Evolutionary conservation across 2,329 filamentous ascomycete species (phyloP).

Genomic region (Helicocarpus griseus): DNA sequence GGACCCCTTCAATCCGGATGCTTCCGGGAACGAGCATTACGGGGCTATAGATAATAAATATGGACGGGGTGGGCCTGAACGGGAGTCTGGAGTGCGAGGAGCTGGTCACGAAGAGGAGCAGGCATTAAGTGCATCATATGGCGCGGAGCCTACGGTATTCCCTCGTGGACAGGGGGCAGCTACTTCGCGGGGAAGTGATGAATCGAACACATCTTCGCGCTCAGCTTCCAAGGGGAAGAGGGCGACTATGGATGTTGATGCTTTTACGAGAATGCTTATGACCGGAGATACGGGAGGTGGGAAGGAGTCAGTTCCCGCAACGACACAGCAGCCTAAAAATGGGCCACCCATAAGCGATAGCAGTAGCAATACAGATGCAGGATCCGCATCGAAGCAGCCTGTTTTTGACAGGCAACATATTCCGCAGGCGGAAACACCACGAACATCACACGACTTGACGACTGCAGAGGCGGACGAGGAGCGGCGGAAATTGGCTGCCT

Average conservation of each 20-base stretch:
- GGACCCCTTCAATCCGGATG: constrained; percentile 32
- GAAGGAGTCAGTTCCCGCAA: constrained; percentile 6
- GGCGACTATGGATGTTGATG: constrained; percentile 60
- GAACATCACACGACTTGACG: constrained; percentile 50
- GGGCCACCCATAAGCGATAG: not conserved
- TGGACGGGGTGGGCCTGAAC: not conserved
- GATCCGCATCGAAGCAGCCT: not conserved
- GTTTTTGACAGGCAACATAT: constrained; percentile 13
- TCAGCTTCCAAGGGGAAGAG: constrained; percentile 15
- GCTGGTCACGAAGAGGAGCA: not conserved
- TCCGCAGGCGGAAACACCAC: constrained; percentile 39
- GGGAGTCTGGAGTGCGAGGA: not conserved
- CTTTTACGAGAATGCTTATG: constrained; percentile 66
- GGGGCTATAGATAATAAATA: constrained; percentile 17
- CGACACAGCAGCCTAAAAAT: not conserved
- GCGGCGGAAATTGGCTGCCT: constrained; percentile 18
- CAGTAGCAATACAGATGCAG: constrained; percentile 3
- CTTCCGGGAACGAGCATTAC: constrained; percentile 18
- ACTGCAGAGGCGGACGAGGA: constrained; percentile 45
- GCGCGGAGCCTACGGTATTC: not conserved
- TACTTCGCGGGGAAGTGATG: constrained; percentile 3
- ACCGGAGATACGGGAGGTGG: constrained; percentile 51
- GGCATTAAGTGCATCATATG: not conserved
- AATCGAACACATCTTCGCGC: not conserved
- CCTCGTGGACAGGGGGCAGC: not conserved